Conservation (phyloP, 108 stramenopile species). For the Cyclotella cryptica region DNA sequence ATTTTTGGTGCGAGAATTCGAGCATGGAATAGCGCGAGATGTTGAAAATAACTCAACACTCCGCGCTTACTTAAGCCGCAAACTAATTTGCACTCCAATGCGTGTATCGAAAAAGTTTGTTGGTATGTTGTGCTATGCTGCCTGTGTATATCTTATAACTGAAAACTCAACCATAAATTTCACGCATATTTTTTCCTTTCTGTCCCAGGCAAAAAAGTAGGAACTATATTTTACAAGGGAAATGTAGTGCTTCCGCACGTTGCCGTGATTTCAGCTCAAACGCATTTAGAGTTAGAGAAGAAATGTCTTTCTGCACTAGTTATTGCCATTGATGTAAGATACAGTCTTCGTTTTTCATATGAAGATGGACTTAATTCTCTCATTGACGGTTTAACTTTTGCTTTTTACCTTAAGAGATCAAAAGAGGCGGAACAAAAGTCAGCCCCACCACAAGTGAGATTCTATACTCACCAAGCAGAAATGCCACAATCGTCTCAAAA, state of each 20-base stretch:
- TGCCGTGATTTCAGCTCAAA: conserved; percentile 4
- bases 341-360: background rate
- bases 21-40: conserved; percentile 22
- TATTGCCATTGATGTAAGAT: conserved; percentile 7
- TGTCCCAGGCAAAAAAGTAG: conserved; percentile 29
- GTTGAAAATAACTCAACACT: conserved; percentile 24
- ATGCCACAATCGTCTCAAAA: too few relatives aligned
- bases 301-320: conserved; percentile 28
- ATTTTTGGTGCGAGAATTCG: conserved; percentile 43
- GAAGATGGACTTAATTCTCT: too few relatives aligned
- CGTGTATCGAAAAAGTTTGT: conserved; percentile 46
- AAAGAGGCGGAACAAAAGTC: too few relatives aligned
- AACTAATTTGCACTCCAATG: conserved; percentile 46
- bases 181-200: background rate
- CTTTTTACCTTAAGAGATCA: background rate
- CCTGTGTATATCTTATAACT: background rate
- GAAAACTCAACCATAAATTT: background rate
- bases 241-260: background rate
- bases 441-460: too few relatives aligned
- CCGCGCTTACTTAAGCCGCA: conserved; percentile 44
- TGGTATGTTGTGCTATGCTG: conserved; percentile 11
- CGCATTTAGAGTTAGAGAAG: conserved; percentile 31
- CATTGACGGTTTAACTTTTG: too few relatives aligned
- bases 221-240: conserved; percentile 25
- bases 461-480: too few relatives aligned